These are phyloP conservation scores for Aspergillus incahuasiensis DNA, from an alignment of 495 filamentous ascomycete species.

Conservation along the genomic window DNA sequence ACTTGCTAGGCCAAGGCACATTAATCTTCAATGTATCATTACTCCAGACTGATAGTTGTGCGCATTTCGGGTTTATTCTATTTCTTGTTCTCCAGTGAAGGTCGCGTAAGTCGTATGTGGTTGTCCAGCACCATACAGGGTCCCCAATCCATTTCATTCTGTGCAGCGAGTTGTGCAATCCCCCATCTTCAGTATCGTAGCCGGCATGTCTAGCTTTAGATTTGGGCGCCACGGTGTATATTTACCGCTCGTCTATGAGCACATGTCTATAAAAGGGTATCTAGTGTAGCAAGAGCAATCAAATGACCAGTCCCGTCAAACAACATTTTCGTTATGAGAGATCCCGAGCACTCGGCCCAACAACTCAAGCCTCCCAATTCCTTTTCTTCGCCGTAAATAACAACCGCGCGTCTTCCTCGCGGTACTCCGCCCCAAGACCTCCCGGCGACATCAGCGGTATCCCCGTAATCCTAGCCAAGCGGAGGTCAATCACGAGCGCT, in stretches of 20 bases:
- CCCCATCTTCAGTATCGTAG: too few relatives aligned
- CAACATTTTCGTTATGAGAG: neutral
- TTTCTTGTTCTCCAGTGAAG: neutral
- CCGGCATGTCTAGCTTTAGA: neutral
- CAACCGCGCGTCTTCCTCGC: conserved; percentile 31
- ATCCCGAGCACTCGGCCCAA: neutral
- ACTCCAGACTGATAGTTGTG: neutral
- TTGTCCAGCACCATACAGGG: too few relatives aligned
- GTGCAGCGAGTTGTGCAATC: too few relatives aligned
- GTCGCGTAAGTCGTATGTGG: neutral
- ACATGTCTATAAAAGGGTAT: neutral
- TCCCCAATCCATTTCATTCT: too few relatives aligned
- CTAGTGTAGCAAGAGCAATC: neutral
- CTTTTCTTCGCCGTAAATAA: conserved; percentile 39
- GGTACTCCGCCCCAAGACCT: conserved; percentile 2
- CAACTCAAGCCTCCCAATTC: conserved; percentile 35
- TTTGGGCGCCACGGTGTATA: neutral
- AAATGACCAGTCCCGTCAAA: neutral
- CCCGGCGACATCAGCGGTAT: conserved; percentile 17
- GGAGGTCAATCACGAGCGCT: conserved; percentile 29
- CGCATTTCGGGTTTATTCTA: neutral
- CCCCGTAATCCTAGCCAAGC: conserved; percentile 26
- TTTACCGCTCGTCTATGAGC: neutral
- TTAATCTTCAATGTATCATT: neutral
- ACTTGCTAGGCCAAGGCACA: neutral